Percentiles rank a stretch among this genome's conserved stretches.
These are phyloP conservation scores for Fagopyrum tataricum DNA, from an alignment of 148 eudicot genomes.

Conservation along the genomic window DNA sequence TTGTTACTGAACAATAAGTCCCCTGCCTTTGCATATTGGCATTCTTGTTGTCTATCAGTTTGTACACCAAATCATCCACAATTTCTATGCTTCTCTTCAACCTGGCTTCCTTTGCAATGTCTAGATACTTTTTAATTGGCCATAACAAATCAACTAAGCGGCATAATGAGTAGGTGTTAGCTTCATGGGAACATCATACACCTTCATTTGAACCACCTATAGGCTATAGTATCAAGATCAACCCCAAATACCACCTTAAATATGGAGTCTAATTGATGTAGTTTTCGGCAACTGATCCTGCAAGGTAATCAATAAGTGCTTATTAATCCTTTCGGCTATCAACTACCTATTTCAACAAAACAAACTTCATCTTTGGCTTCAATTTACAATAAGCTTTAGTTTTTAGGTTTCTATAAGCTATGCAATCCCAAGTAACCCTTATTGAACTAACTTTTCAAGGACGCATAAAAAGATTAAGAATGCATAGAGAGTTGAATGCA, in stretches of 20 bases:
- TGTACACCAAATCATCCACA: slow-evolving; percentile 42
- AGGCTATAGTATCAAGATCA: slow-evolving; percentile 57
- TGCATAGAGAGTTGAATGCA: no score
- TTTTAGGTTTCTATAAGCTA: no score
- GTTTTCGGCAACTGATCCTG: slow-evolving; percentile 75
- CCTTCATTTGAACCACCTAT: slow-evolving; percentile 58
- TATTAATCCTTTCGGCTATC: no score
- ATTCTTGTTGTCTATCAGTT: slow-evolving; percentile 34
- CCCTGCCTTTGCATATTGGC: slow-evolving; percentile 12
- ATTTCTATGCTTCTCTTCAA: slow-evolving; percentile 30
- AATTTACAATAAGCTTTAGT: no score
- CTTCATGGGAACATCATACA: slow-evolving; percentile 33
- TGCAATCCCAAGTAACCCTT: no score
- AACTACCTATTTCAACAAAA: no score
- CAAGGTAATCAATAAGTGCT: no score
- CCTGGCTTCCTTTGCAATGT: slow-evolving; percentile 45
- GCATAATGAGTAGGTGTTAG: slow-evolving; percentile 35
- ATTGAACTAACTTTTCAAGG: no score
- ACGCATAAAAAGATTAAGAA: no score
- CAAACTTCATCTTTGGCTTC: no score
- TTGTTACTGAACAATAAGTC: neutral
- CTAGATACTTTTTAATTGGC: slow-evolving; percentile 50
- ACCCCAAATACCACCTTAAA: slow-evolving; percentile 63
- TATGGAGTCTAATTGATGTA: slow-evolving; percentile 59
- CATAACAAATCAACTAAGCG: slow-evolving; percentile 54